Percentiles rank a stretch among this genome's conserved stretches.
These are phyloP conservation scores for Nemania sp. DNA, from an alignment of 2,329 filamentous ascomycete genomes.

Conservation along the genomic window DNA sequence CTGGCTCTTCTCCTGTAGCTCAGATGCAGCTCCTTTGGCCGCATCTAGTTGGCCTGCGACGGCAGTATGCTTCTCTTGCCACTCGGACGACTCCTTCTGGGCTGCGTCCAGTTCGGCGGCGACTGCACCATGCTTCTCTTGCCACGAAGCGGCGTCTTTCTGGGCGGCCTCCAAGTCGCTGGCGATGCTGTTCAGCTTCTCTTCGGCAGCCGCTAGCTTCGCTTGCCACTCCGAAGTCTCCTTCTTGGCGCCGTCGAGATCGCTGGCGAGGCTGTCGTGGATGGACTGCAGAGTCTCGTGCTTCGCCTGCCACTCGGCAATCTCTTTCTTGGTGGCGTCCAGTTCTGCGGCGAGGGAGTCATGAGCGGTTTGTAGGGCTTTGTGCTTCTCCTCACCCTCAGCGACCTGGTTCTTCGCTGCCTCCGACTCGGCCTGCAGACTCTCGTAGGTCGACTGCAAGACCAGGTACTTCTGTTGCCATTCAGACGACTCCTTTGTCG, in stretches of 20 bases:
- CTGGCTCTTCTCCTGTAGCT: constrained; percentile 32
- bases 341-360: constrained; percentile 6
- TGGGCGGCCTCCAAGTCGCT: constrained; percentile 42
- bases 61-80: constrained; percentile 32
- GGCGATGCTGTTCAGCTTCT: constrained; percentile 33
- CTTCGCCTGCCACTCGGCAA: constrained; percentile 32
- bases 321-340: constrained; percentile 31
- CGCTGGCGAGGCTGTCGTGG: constrained; percentile 31
- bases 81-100: constrained; percentile 36
- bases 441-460: constrained; percentile 23
- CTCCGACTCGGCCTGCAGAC: constrained; percentile 32
- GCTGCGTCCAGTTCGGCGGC: constrained; percentile 32
- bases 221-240: constrained; percentile 36
- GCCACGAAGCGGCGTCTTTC: constrained; percentile 27
- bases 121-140: constrained; percentile 31
- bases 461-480: constrained; percentile 31
- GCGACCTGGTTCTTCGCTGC: constrained; percentile 28
- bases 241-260: constrained; percentile 31
- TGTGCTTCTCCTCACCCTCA: constrained; percentile 18
- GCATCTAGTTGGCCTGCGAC: constrained; percentile 31
- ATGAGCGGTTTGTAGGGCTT: constrained; percentile 6
- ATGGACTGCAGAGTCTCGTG: constrained; percentile 29
- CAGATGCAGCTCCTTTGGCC: constrained; percentile 37
- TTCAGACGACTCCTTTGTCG: constrained; percentile 30
- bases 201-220: constrained; percentile 31